Evolutionary conservation across 345 rosid species (phyloP).

Genomic region (Citrus inodora): DNA sequence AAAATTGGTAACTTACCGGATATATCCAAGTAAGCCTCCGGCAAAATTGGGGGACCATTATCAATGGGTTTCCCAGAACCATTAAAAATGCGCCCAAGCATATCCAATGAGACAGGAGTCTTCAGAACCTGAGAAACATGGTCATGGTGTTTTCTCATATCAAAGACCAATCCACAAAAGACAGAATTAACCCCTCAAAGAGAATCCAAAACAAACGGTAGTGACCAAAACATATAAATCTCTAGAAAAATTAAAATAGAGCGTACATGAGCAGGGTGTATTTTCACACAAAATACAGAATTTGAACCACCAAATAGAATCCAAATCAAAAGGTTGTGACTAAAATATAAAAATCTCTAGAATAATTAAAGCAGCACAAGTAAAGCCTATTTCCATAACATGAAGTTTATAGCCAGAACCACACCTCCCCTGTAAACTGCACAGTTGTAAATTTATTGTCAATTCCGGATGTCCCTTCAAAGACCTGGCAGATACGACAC

Average conservation of each 20-base stretch:
- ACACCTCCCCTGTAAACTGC: constrained; percentile 94
- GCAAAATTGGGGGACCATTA: constrained; percentile 91
- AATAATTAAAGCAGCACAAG: neutral
- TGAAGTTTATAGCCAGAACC: neutral
- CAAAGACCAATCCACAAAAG: neutral
- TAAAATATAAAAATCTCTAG: neutral
- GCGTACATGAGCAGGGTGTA: neutral
- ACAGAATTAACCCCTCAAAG: neutral
- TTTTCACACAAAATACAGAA: no score
- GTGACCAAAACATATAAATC: neutral
- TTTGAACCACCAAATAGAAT: neutral
- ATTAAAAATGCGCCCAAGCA: constrained; percentile 95
- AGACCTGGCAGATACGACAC: constrained; percentile 47
- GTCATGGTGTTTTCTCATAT: neutral
- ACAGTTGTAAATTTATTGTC: constrained; percentile 91
- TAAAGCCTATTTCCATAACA: neutral
- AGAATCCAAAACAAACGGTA: neutral
- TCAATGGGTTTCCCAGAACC: constrained; percentile 98
- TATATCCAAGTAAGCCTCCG: constrained; percentile 92
- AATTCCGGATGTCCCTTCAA: constrained; percentile 96
- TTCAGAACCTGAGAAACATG: constrained; percentile 63
- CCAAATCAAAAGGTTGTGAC: neutral
- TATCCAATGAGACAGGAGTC: constrained; percentile 90
- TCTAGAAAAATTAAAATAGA: neutral
- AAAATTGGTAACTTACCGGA: constrained; percentile 50